A percentile compares a stretch with the other conserved stretches of the same genome.
These are phyloP conservation scores for Diplodia scrobiculata DNA, from an alignment of 2,329 filamentous ascomycete genomes.

Conservation along the genomic window DNA sequence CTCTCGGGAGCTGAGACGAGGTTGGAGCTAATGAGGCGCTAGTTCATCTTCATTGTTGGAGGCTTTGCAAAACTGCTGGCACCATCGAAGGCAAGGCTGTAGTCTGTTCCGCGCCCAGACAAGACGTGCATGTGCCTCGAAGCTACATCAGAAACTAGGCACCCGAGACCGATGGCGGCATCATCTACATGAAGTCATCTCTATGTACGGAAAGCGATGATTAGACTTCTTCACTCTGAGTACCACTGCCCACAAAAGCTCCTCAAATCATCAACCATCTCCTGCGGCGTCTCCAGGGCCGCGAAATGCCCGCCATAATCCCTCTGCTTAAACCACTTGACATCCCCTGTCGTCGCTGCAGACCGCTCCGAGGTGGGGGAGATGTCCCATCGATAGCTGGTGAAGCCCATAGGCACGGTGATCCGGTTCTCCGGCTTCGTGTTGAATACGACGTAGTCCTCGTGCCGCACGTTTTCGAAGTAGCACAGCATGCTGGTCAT, in stretches of 20 bases:
- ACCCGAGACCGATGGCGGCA: too few relatives aligned
- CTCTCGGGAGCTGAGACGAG: too few relatives aligned
- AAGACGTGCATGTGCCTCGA: background rate
- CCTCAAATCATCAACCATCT: constrained; percentile 36
- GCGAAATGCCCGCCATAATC: constrained; percentile 33
- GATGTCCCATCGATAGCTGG: constrained; percentile 45
- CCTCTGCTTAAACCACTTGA: constrained; percentile 43
- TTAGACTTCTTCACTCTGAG: background rate
- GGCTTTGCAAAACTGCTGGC: background rate
- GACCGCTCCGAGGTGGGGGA: constrained; percentile 42
- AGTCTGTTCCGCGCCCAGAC: background rate
- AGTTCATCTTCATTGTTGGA: constrained; percentile 4
- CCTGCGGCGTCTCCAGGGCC: constrained; percentile 36
- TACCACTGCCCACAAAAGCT: constrained; percentile 31
- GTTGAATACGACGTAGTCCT: constrained; percentile 45
- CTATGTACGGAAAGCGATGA: background rate
- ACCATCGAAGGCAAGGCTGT: background rate
- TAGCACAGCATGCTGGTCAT: constrained; percentile 45
- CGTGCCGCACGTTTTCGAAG: constrained; percentile 46
- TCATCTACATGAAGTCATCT: background rate
- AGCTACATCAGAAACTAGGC: too few relatives aligned
- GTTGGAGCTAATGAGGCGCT: too few relatives aligned
- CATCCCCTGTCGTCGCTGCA: constrained; percentile 42
- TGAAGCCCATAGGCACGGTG: constrained; percentile 44
- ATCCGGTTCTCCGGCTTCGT: constrained; percentile 44